Percentiles rank a stretch among this genome's conserved stretches.
phyloP scores from a whole-genome alignment of 2,329 filamentous ascomycete genomes.

The Westerdykella aurantiaca region DNA sequence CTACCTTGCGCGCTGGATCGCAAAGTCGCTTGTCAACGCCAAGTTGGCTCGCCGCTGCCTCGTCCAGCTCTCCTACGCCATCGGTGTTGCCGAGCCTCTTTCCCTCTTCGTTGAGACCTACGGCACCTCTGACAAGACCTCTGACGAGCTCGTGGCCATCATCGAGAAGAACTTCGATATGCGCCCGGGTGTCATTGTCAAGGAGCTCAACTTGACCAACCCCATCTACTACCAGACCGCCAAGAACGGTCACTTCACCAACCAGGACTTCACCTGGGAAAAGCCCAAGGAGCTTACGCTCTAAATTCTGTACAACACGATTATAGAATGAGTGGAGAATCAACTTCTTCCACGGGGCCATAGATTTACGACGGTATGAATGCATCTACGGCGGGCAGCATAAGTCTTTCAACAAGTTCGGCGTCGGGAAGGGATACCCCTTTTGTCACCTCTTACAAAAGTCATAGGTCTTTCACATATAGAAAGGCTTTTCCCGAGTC shows the following conservation, averaged over 20 bases:
- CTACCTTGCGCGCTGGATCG: slow-evolving; percentile 97
- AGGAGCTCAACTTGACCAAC: slow-evolving; percentile 88
- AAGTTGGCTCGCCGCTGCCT: slow-evolving; percentile 86
- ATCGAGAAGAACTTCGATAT: slow-evolving; percentile 96
- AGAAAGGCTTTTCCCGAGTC: slow-evolving; percentile 25
- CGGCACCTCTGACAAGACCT: slow-evolving; percentile 84
- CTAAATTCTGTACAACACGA: slow-evolving; percentile 52
- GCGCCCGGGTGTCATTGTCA: slow-evolving; percentile 95
- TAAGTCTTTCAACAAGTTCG: slow-evolving; percentile 39
- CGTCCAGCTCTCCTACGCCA: slow-evolving; percentile 98
- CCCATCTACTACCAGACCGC: slow-evolving; percentile 98
- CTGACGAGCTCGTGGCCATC: slow-evolving; percentile 90
- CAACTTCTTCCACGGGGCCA: slow-evolving; percentile 35
- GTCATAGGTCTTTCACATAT: slow-evolving; percentile 21
- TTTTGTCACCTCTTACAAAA: slow-evolving; percentile 27
- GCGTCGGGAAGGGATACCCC: slow-evolving; percentile 33
- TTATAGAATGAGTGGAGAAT: slow-evolving; percentile 34
- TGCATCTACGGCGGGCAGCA: slow-evolving; percentile 34
- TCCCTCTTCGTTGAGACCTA: slow-evolving; percentile 98
- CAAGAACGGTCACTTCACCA: slow-evolving; percentile 99
- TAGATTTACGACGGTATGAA: slow-evolving; percentile 31
- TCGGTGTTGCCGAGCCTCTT: slow-evolving; percentile 95
- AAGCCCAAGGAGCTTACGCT: slow-evolving; percentile 91
- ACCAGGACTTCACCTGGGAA: slow-evolving; percentile 98
- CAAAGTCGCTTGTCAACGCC: slow-evolving; percentile 91